phyloP scores from a whole-genome alignment of 345 rosid genomes.

The Camelina laxa region DNA sequence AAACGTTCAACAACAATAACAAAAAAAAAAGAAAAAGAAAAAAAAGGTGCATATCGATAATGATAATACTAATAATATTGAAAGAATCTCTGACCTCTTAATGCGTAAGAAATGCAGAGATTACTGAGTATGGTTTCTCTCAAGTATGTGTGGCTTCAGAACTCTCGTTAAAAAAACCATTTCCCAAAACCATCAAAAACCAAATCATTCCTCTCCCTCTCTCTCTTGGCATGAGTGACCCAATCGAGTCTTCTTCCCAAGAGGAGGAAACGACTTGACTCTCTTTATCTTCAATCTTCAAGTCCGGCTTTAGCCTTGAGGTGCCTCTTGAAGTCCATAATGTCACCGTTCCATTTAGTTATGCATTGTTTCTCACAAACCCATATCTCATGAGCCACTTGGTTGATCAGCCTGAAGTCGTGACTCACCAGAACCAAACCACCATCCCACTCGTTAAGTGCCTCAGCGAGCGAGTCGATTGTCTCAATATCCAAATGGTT shows the following conservation, averaged over 20 bases:
- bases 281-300: conserved; percentile 34
- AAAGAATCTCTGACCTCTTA: conserved; percentile 38
- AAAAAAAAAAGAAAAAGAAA: neutral
- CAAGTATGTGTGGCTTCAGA: conserved; percentile 33
- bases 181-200: conserved; percentile 35
- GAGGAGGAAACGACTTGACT: conserved; percentile 16
- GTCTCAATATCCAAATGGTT: conserved; percentile 99
- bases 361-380: conserved; percentile 77
- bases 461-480: conserved; percentile 87
- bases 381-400: conserved; percentile 90
- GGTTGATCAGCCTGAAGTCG: conserved; percentile 88
- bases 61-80: conserved; percentile 28
- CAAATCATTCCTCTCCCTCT: conserved; percentile 8
- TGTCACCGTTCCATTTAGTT: conserved; percentile 80
- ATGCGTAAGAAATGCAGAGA: conserved; percentile 36
- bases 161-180: conserved; percentile 35
- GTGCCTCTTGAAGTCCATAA: conserved; percentile 82
- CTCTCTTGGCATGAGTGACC: conserved; percentile 26
- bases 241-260: conserved; percentile 11
- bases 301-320: conserved; percentile 80
- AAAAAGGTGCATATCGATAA: conserved; percentile 2
- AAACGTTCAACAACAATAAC: conserved; percentile 17
- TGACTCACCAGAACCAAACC: conserved; percentile 89
- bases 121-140: conserved; percentile 25
- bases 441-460: conserved; percentile 88